Evolutionary conservation across 805 yeast genomes (phyloP).

Genomic region (Pichia thaimueangensis): DNA sequence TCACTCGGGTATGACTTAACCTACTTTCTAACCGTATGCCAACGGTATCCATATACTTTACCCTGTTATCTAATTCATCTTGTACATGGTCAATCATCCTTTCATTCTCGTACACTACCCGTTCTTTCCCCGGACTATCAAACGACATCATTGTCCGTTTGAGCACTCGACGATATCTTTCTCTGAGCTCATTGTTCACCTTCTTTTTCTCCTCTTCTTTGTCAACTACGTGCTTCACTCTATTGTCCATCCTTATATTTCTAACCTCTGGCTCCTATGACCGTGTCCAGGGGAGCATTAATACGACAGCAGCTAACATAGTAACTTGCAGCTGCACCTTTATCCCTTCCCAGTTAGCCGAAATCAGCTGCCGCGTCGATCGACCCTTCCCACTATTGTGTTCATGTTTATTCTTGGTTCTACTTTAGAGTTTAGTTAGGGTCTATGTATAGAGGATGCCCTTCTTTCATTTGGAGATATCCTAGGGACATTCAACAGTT

Average conservation of each 20-base stretch:
- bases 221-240: slow-evolving; percentile 6
- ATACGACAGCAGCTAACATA: no score
- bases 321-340: no score
- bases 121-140: slow-evolving; percentile 9
- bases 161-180: slow-evolving; percentile 7
- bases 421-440: no score
- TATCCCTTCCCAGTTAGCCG: background rate
- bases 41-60: slow-evolving; percentile 14
- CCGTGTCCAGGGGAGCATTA: no score
- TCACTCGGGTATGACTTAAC: slow-evolving; percentile 9
- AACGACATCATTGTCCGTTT: slow-evolving; percentile 4
- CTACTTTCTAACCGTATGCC: slow-evolving; percentile 3
- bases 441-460: no score
- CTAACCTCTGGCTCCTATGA: no score
- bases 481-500: no score
- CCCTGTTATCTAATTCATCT: slow-evolving; percentile 14
- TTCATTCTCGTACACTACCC: slow-evolving; percentile 25
- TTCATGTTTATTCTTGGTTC: no score
- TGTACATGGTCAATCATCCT: slow-evolving; percentile 22
- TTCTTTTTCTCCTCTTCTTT: slow-evolving; percentile 7
- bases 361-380: background rate
- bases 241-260: slow-evolving; percentile 4
- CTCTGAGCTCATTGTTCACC: slow-evolving; percentile 1
- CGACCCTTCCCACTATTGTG: slow-evolving; percentile 1
- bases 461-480: no score